Evolutionary conservation across 176 grass and related monocot species (phyloP).

Genomic region (Triticum dicoccoides): DNA sequence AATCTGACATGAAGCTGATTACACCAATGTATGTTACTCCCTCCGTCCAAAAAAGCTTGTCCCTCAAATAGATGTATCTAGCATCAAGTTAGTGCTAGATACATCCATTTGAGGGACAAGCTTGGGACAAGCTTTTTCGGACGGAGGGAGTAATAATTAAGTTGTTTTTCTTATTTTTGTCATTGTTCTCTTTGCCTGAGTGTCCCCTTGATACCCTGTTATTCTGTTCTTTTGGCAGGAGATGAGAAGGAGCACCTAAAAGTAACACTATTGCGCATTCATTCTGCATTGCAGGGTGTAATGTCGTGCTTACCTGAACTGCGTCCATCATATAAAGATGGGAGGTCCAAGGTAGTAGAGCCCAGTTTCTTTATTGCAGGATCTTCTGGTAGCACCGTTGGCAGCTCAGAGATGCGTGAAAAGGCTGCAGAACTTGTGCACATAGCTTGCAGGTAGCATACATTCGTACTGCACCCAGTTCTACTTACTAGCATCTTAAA

Average conservation of each 20-base stretch:
- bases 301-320: conserved; percentile 99
- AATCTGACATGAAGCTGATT: background rate
- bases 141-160: background rate
- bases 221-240: conserved; percentile 49
- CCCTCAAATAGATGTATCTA: no score
- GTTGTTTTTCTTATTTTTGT: background rate
- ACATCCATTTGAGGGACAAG: no score
- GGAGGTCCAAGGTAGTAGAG: conserved; percentile 50
- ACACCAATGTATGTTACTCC: background rate
- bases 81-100: no score
- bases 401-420: conserved; percentile 92
- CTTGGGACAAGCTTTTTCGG: no score
- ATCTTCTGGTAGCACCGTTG: conserved; percentile 69
- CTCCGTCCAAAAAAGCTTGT: no score
- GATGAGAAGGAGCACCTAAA: conserved; percentile 94
- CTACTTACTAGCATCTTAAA: conserved; percentile 24
- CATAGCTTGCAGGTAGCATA: conserved; percentile 69
- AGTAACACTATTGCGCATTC: conserved; percentile 85
- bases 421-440: conserved; percentile 83
- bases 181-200: background rate
- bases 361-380: conserved; percentile 69
- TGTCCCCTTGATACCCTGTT: conserved; percentile 26
- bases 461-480: conserved; percentile 3
- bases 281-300: conserved; percentile 89
- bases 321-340: conserved; percentile 66